Evolutionary conservation across 208 protist genomes (phyloP), one percentile per base, ranked within the genome.

Genomic region (Endotrypanum monterogeii): DNA sequence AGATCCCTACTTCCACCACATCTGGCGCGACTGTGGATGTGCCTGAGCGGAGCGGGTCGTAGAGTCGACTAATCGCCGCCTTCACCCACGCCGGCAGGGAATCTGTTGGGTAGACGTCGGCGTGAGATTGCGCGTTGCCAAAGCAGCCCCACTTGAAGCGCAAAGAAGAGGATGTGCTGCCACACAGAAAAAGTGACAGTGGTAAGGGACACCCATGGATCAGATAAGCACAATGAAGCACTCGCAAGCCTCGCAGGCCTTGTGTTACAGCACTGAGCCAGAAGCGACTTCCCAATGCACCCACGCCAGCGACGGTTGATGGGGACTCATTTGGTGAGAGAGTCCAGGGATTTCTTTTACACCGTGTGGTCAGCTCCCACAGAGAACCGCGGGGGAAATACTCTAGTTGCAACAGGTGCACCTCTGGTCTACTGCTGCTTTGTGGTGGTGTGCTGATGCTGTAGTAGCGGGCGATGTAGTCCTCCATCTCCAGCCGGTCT

Each of bases 351-450:
- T 18, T 1, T 32, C 23, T 12, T 9, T 44, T 23, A 41, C 44
- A 37, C 9, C 28, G 54, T 20, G 25, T 5, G 16, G 74, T 74
- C 62, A 80, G 82, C 61, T 93, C 89, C 74, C 77, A 81, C 41
- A 91, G 73, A 35, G 76, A 85, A 0, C 89, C 89, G 2, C 74
- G 68, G 4, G 84, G 82, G 67, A 91, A 93, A 79, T 91, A 93
- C 80, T 93, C 89, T 20, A 79, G 76, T 67, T 93, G 89, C 56
- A 93, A 63, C n/a, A 90, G 69, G 58, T 84, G 83, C 25, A 85
- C 82, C 25, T 72, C 63, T 37, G 71, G 72, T 4, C 67, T 72
- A 25, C 57, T 54, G 50, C 66, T 71, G 50, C 57, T 76, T 37
- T 52, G 55, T 14, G 61, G 61, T n/a, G 76, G 79, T 28, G 70